phyloP scores from a whole-genome alignment of 1,284 basidiomycete species.

The Cryptococcus depauperatus region DNA sequence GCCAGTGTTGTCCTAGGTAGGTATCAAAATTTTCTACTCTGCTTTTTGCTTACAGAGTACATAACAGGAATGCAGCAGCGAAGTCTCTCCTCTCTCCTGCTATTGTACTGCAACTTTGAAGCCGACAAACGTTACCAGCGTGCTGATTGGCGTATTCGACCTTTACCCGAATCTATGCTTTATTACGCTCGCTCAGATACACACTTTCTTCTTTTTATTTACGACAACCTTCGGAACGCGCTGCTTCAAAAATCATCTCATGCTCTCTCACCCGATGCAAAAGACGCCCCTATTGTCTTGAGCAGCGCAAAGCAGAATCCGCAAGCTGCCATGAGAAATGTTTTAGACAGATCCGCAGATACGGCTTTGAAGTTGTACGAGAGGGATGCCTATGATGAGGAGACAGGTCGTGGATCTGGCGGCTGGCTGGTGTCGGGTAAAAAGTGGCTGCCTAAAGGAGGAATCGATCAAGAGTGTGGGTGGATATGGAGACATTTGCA shows the following conservation, averaged over 20 bases:
- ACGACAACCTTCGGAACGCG: conserved; percentile 82
- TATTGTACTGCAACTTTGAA: conserved; percentile 81
- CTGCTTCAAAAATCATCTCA: conserved; percentile 54
- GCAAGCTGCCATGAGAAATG: conserved; percentile 46
- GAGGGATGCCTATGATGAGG: conserved; percentile 60
- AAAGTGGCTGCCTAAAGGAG: conserved; percentile 61
- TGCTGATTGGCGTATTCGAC: conserved; percentile 93
- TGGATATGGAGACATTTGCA: conserved; percentile 69
- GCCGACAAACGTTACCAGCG: conserved; percentile 93
- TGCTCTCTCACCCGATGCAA: conserved; percentile 23
- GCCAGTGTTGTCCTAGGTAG: conserved; percentile 75
- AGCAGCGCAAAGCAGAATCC: conserved; percentile 21
- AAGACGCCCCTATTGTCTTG: conserved; percentile 6
- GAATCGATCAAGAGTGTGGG: conserved; percentile 49
- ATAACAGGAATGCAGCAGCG: conserved; percentile 68
- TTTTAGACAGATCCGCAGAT: conserved; percentile 60
- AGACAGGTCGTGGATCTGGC: conserved; percentile 55
- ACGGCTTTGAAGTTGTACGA: conserved; percentile 64
- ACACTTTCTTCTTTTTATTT: conserved; percentile 86
- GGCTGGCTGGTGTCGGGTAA: conserved; percentile 71
- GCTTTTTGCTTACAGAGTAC: background rate
- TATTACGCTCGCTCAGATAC: conserved; percentile 91
- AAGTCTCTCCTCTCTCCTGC: conserved; percentile 74
- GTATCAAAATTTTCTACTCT: conserved; percentile 10
- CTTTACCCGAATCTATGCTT: conserved; percentile 80